These are phyloP conservation scores for Kodamaea arcana DNA, from an alignment of 1,139 yeast genomes.

Conservation along the genomic window DNA sequence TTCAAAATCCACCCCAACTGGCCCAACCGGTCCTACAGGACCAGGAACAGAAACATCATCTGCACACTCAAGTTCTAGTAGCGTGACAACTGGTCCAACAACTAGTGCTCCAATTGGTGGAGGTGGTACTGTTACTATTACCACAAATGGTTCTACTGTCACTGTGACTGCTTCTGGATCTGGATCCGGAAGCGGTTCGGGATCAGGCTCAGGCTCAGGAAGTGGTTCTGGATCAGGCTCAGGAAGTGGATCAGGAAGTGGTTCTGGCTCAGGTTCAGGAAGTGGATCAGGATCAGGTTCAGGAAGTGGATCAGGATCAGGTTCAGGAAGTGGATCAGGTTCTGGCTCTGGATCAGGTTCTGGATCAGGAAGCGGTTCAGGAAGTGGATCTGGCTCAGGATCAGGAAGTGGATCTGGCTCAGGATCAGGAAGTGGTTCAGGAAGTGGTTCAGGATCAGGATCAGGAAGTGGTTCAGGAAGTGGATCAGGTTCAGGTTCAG, in stretches of 20 bases:
- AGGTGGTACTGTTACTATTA: conserved; percentile 2
- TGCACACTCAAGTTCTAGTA: conserved; percentile 8
- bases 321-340: too few relatives aligned
- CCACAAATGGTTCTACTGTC: conserved; percentile 2
- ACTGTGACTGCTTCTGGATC: conserved; percentile 3
- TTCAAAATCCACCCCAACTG: conserved; percentile 31
- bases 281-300: not conserved
- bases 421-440: conserved; percentile 4
- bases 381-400: conserved; percentile 1
- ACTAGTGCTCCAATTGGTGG: conserved; percentile 4
- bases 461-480: conserved; percentile 9
- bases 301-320: not conserved
- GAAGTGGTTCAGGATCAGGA: conserved; percentile 6
- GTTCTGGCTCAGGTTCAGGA: conserved; percentile 3
- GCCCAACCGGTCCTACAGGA: conserved; percentile 27
- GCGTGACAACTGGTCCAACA: conserved; percentile 2
- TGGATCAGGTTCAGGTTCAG: conserved; percentile 6
- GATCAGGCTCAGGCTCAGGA: conserved; percentile 5
- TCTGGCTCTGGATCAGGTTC: conserved; percentile 7
- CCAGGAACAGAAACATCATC: conserved; percentile 5
- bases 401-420: conserved; percentile 3
- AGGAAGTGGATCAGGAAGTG: conserved; percentile 1
- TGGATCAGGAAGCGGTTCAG: conserved; percentile 8
- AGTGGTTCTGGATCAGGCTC: conserved; percentile 5
- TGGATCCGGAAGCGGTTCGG: conserved; percentile 4